Evolutionary conservation across 805 yeast genomes (phyloP).

Genomic region (Scheffersomyces amazonensis): DNA sequence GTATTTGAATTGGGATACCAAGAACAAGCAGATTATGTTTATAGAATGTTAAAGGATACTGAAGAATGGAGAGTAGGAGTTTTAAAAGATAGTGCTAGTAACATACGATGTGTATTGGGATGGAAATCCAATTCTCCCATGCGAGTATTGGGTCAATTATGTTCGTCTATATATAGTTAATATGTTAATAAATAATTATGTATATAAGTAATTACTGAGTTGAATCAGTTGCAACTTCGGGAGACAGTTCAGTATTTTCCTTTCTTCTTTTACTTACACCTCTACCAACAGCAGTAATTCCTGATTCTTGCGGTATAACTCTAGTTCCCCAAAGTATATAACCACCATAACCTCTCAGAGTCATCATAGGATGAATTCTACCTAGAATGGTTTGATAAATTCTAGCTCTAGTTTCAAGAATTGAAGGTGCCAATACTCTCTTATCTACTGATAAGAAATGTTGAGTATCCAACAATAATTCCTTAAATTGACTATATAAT

Average conservation of each 20-base stretch:
- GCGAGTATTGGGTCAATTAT: neutral
- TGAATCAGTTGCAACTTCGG: neutral
- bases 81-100: constrained; percentile 48
- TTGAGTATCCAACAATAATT: constrained; percentile 70
- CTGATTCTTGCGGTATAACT: constrained; percentile 64
- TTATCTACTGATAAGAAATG: constrained; percentile 64
- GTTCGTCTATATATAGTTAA: neutral
- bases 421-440: constrained; percentile 76
- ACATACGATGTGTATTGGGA: constrained; percentile 63
- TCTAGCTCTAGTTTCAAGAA: constrained; percentile 78
- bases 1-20: constrained; percentile 74
- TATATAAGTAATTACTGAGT: neutral
- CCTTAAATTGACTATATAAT: constrained; percentile 78
- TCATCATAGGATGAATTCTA: constrained; percentile 92
- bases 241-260: constrained; percentile 3
- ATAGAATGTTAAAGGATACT: constrained; percentile 8
- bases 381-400: constrained; percentile 93
- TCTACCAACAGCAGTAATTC: constrained; percentile 67
- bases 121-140: constrained; percentile 35
- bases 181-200: neutral
- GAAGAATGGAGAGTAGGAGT: constrained; percentile 50
- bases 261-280: constrained; percentile 45
- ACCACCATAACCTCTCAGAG: constrained; percentile 91
- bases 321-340: constrained; percentile 74
- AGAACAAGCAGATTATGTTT: constrained; percentile 51